These are phyloP conservation scores for Trichothecium roseum DNA, from an alignment of 2,329 filamentous ascomycete genomes.

Conservation along the genomic window DNA sequence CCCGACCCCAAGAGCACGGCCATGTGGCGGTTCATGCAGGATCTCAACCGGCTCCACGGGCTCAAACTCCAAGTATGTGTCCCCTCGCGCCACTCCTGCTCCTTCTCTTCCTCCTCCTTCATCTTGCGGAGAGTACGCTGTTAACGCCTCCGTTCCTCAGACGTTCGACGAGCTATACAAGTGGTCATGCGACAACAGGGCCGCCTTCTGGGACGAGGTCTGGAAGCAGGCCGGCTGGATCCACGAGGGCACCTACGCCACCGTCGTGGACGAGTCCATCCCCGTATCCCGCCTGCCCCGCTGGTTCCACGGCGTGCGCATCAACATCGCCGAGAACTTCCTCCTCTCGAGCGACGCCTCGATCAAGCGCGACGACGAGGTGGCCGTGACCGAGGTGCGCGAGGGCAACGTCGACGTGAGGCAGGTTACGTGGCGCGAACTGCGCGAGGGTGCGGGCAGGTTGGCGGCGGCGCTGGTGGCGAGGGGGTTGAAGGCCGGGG, in stretches of 20 bases:
- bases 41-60: conserved; percentile 46
- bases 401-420: conserved; percentile 50
- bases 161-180: conserved; percentile 60
- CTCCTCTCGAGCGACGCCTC: conserved; percentile 46
- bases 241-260: conserved; percentile 46
- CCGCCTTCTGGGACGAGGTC: conserved; percentile 54
- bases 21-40: conserved; percentile 59
- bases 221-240: conserved; percentile 53
- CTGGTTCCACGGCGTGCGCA: conserved; percentile 65
- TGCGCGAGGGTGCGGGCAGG: conserved; percentile 47
- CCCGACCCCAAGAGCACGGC: conserved; percentile 48
- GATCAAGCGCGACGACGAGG: conserved; percentile 59
- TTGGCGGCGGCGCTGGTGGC: conserved; percentile 57
- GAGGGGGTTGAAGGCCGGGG: conserved; percentile 57
- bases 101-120: background rate
- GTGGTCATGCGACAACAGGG: conserved; percentile 54
- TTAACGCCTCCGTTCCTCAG: conserved; percentile 20
- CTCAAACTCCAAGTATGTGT: conserved; percentile 44
- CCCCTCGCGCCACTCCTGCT: background rate
- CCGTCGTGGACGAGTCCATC: conserved; percentile 57
- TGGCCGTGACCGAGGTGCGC: conserved; percentile 63
- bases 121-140: background rate
- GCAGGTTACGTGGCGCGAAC: conserved; percentile 55
- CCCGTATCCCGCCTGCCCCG: conserved; percentile 61
- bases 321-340: conserved; percentile 77